These are phyloP conservation scores for Nannochloris sp. DNA, from an alignment of 139 green algal species.

Conservation along the genomic window DNA sequence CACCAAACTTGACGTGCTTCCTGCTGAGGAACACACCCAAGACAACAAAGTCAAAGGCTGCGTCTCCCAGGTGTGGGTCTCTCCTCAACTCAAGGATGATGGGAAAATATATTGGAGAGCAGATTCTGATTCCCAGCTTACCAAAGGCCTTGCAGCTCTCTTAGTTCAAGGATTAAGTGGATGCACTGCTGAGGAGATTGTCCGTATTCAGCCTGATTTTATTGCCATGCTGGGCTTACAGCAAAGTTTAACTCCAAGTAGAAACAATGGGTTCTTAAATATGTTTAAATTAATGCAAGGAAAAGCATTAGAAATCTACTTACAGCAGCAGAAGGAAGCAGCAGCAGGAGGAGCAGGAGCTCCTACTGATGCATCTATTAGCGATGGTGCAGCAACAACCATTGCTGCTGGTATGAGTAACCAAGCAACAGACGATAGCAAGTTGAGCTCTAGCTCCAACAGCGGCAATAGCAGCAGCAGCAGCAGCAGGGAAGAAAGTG, in stretches of 20 bases:
- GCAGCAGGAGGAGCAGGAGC: background rate
- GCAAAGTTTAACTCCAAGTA: conserved; percentile 88
- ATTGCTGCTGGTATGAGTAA: background rate
- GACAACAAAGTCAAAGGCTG: conserved; percentile 95
- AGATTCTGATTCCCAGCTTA: conserved; percentile 94
- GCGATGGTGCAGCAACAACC: background rate
- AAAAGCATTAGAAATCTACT: conserved; percentile 51
- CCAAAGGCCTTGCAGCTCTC: conserved; percentile 86
- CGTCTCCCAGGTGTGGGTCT: conserved; percentile 92
- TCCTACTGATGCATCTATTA: background rate
- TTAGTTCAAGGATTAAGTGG: conserved; percentile 88
- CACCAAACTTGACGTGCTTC: conserved; percentile 77
- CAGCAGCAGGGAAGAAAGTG: background rate
- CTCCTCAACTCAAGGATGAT: conserved; percentile 55
- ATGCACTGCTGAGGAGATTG: conserved; percentile 58
- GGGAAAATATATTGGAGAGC: conserved; percentile 82
- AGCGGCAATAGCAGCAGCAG: background rate
- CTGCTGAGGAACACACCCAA: conserved; percentile 51
- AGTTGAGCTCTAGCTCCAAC: too few species aligned
- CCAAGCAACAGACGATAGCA: background rate
- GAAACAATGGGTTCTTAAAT: conserved; percentile 99
- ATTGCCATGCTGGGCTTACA: conserved; percentile 87
- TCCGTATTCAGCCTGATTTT: conserved; percentile 59
- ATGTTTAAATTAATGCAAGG: conserved; percentile 92
- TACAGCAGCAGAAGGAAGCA: conserved; percentile 2